Conservation (phyloP, 176 grass and related monocot genomes). For the Carex pumila region DNA sequence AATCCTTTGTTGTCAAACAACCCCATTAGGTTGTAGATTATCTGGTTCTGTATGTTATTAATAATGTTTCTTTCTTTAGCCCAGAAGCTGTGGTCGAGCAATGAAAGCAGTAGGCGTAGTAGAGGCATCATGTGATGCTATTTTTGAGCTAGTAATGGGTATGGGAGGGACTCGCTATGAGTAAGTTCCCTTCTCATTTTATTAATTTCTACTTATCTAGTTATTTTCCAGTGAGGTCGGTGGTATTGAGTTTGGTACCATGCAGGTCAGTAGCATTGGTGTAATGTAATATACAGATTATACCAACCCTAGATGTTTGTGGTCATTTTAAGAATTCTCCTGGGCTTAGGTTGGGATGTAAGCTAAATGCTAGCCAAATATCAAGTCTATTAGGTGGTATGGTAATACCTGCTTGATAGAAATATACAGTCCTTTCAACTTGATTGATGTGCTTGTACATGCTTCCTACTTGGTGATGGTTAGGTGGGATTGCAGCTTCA, state of each 20-base stretch:
- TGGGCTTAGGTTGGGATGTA: neutral
- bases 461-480: neutral
- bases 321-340: neutral
- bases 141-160: constrained; percentile 97
- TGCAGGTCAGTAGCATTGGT: neutral
- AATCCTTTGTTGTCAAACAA: no score
- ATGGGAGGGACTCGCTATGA: constrained; percentile 92
- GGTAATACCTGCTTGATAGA: neutral
- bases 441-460: neutral
- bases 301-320: constrained; percentile 10
- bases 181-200: constrained; percentile 30
- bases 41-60: neutral
- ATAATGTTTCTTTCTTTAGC: constrained; percentile 38
- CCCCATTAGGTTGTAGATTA: neutral
- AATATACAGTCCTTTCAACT: neutral
- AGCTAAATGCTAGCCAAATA: neutral
- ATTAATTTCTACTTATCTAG: neutral
- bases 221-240: constrained; percentile 11
- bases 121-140: constrained; percentile 86
- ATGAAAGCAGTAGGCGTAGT: constrained; percentile 98
- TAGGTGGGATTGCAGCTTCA: constrained; percentile 99
- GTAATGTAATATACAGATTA: neutral
- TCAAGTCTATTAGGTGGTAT: neutral
- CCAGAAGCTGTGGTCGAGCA: constrained; percentile 91
- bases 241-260: neutral